Evolutionary conservation across 139 green algal species (phyloP).

Genomic region (Trebouxia sp.): DNA sequence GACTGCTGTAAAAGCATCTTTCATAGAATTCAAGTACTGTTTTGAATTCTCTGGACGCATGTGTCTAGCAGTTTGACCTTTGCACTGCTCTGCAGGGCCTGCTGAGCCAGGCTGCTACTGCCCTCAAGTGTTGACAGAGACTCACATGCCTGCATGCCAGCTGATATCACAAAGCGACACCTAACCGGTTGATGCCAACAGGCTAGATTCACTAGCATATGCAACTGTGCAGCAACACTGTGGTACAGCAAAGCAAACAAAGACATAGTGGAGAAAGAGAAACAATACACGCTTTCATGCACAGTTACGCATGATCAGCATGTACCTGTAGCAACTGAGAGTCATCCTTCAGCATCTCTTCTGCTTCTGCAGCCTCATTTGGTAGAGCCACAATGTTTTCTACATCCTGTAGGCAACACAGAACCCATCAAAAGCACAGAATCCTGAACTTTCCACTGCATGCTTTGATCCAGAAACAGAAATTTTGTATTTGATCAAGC

Average conservation of each 20-base stretch:
- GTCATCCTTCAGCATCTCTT: conserved; percentile 62
- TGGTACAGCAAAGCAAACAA: no score
- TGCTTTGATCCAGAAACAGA: no score
- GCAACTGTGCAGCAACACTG: no score
- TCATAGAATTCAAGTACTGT: no score
- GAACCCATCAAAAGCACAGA: background rate
- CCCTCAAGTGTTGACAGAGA: conserved; percentile 62
- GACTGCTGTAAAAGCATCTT: background rate
- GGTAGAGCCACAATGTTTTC: conserved; percentile 55
- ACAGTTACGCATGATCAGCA: no score
- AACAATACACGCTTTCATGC: no score
- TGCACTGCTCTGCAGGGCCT: conserved; percentile 44
- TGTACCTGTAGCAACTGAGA: conserved; percentile 40
- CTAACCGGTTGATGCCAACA: no score
- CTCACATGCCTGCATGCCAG: conserved; percentile 45
- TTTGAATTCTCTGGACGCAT: conserved; percentile 44
- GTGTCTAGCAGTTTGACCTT: conserved; percentile 38
- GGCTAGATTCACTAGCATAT: no score
- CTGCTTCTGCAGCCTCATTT: conserved; percentile 44
- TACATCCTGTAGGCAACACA: conserved; percentile 40
- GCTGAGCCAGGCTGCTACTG: conserved; percentile 66
- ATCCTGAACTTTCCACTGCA: background rate
- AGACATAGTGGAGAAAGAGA: no score
- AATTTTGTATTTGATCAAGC: no score
- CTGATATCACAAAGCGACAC: no score